Evolutionary conservation across 305 asterid genomes (phyloP), one percentile per base, ranked within the genome.

Genomic region (Euphrasia arctica): DNA sequence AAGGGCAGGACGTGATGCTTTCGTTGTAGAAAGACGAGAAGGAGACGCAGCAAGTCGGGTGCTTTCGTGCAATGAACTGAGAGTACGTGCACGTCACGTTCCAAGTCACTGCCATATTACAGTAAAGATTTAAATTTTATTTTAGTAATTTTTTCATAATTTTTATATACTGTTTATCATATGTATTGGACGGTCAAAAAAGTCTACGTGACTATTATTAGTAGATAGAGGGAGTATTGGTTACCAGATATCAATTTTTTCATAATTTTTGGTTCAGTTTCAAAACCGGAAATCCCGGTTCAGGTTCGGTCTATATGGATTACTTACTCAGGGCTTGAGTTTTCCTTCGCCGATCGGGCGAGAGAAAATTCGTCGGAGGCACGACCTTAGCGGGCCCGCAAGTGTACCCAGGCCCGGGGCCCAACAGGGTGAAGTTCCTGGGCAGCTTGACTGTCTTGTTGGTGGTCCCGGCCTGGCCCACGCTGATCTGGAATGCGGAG

Each of bases 361-460:
- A 81, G 70, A 86, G 83, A 62, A 84, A 89, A 34, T 70, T 78
- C 0, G 96, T 86, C 0, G 95, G 78, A 51, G 95, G 96, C 51
- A 84, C 95, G 42, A 79, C 52, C 84, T 89, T 89, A 1, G 96
- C 93, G 1, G 93, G 95, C 50, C 95, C 96, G 67, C 96, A 86
- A 62, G 95, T 86, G 69, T 89, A 89, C 0, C 96, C 96, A 0
- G 83, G 88, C 25, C 87, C 90, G 4, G 95, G 90, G 54, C 95
- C 95, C 10, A 81, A 69, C 15, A 89, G 42, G 28, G 96, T 89
- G 88, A 89, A 86, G 75, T 86, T 86, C 43, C 73, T 81, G 6
- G 96, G 96, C 56, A 89, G 85, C 64, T 78, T 86, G 15, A 89
- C 96, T 0, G 95, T 89, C 82, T 83, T 89, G 59, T 86, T 89